Evolutionary conservation across 2,329 filamentous ascomycete species (phyloP).

Genomic region (Apiospora kogelbergensis): DNA sequence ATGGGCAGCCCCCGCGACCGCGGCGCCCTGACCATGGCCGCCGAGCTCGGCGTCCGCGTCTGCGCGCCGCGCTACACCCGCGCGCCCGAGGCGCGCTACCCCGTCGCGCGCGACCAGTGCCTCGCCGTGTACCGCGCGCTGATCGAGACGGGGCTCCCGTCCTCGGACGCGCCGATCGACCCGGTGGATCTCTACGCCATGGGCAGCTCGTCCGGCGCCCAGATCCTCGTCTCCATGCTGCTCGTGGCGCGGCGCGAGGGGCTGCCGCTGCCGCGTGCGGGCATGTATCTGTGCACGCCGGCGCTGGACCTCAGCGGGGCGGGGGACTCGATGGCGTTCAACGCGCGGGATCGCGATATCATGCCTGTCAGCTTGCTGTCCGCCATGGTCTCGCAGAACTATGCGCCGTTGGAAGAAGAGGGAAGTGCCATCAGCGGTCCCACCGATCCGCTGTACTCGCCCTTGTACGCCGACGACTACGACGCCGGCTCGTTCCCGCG

Average conservation of each 20-base stretch:
- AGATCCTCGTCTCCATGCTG: background rate
- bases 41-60: background rate
- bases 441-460: background rate
- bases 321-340: background rate
- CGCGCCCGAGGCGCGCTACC: background rate
- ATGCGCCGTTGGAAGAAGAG: background rate
- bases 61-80: background rate
- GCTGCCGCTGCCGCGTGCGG: background rate
- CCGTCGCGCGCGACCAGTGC: background rate
- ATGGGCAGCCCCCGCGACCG: conserved; percentile 3
- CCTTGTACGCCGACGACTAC: background rate
- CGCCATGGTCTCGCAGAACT: background rate
- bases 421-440: background rate
- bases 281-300: background rate
- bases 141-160: background rate
- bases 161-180: background rate
- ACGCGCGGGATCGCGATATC: background rate
- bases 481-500: background rate
- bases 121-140: background rate
- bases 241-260: background rate
- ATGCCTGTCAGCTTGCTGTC: background rate
- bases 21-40: background rate
- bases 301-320: background rate
- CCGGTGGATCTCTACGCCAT: background rate
- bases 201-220: background rate